A percentile compares a stretch with the other conserved stretches of the same genome.
Conservation (phyloP, 768 basidiomycete species). For the Calocybe gangraenosa region DNA sequence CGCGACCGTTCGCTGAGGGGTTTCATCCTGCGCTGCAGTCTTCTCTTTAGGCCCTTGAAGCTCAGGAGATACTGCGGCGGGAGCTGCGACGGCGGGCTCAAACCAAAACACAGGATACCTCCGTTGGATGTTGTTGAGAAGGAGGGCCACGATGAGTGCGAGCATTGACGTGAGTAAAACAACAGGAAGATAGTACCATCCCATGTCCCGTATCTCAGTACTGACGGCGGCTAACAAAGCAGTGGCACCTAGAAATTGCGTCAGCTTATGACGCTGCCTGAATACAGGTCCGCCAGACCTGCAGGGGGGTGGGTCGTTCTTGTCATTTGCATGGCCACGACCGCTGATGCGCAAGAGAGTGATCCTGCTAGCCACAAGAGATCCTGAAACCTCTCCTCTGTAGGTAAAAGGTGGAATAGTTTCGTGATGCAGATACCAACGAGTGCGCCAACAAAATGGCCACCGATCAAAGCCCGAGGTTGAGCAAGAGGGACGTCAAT, state of each 20-base stretch:
- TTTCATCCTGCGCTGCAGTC: background rate
- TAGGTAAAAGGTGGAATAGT: slow-evolving; percentile 41
- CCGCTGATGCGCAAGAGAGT: slow-evolving; percentile 35
- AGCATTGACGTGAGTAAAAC: slow-evolving; percentile 44
- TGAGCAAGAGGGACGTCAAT: slow-evolving; percentile 51
- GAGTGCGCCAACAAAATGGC: slow-evolving; percentile 48
- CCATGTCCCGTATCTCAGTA: slow-evolving; percentile 35
- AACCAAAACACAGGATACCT: slow-evolving; percentile 49
- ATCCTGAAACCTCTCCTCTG: slow-evolving; percentile 36
- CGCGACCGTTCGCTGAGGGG: background rate
- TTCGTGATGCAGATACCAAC: slow-evolving; percentile 49
- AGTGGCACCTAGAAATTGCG: slow-evolving; percentile 37
- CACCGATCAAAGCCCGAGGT: slow-evolving; percentile 46
- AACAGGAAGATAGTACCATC: slow-evolving; percentile 52
- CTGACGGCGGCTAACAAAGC: slow-evolving; percentile 45
- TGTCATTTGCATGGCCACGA: slow-evolving; percentile 51
- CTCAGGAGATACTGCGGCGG: slow-evolving; percentile 14
- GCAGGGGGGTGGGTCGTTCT: slow-evolving; percentile 52
- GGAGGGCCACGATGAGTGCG: slow-evolving; percentile 39
- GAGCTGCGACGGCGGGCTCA: slow-evolving; percentile 18
- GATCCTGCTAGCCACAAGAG: slow-evolving; percentile 47
- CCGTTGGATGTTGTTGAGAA: slow-evolving; percentile 48
- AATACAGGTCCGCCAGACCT: slow-evolving; percentile 21
- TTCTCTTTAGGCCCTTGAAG: slow-evolving; percentile 11
- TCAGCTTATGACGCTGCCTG: background rate